Percentiles rank a stretch among this genome's conserved stretches.
Conservation (phyloP, 2,329 filamentous ascomycete genomes). For the Verticillium albo-atrum region DNA sequence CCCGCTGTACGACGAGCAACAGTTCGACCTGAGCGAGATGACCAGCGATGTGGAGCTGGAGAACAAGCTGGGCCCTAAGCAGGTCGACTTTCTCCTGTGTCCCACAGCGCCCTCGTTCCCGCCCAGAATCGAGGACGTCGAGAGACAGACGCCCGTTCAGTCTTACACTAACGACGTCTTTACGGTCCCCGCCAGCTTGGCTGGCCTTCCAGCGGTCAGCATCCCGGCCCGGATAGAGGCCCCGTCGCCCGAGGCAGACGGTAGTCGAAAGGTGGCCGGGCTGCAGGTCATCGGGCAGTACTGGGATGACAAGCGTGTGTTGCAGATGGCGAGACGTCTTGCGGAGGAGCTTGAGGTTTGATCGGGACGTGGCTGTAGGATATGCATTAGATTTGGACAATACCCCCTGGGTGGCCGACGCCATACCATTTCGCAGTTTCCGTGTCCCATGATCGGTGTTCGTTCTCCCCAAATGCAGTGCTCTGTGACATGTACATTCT, state of each 20-base stretch:
- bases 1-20: conserved; percentile 53
- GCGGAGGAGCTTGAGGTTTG: conserved; percentile 20
- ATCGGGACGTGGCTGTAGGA: neutral
- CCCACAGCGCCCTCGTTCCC: conserved; percentile 80
- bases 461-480: neutral
- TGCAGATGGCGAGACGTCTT: conserved; percentile 51
- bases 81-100: conserved; percentile 82
- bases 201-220: conserved; percentile 83
- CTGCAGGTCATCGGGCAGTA: conserved; percentile 80
- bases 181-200: conserved; percentile 90
- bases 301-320: conserved; percentile 65
- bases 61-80: conserved; percentile 52
- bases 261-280: conserved; percentile 38
- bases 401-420: neutral
- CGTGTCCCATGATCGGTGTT: neutral
- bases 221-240: conserved; percentile 72
- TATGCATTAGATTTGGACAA: neutral
- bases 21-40: conserved; percentile 59
- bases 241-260: conserved; percentile 20
- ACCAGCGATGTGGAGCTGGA: conserved; percentile 45
- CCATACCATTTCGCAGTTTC: neutral
- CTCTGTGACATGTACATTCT: neutral
- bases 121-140: conserved; percentile 58
- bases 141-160: conserved; percentile 56
- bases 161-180: conserved; percentile 92